Evolutionary conservation across 2,329 filamentous ascomycete genomes (phyloP).

Genomic region (Sclerotinia subarctica): DNA sequence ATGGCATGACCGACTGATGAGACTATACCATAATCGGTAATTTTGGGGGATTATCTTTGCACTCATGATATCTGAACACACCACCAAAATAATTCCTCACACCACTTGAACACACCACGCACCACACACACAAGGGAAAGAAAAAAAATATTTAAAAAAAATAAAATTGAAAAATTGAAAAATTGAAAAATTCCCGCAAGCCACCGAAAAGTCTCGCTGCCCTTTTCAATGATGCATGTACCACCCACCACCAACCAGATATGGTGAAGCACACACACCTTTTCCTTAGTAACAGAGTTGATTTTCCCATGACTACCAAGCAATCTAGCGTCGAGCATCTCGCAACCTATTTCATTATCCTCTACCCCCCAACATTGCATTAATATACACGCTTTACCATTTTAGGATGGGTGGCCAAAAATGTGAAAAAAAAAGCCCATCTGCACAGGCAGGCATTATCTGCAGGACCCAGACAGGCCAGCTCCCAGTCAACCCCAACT

Average conservation of each 20-base stretch:
- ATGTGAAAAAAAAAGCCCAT: conserved; percentile 19
- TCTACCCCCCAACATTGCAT: neutral
- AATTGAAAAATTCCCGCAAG: neutral
- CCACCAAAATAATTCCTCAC: neutral
- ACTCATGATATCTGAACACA: neutral
- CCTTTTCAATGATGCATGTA: neutral
- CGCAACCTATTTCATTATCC: neutral
- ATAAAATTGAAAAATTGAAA: neutral
- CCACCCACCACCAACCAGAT: neutral
- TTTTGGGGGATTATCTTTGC: conserved; percentile 2
- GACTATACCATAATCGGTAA: neutral
- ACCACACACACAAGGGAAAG: no score
- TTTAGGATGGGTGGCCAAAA: conserved; percentile 18
- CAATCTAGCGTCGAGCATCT: neutral
- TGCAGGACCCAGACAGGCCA: conserved; percentile 28
- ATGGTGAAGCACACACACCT: neutral
- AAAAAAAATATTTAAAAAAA: neutral
- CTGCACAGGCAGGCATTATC: conserved; percentile 25
- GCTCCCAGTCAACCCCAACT: conserved; percentile 23
- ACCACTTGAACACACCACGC: neutral
- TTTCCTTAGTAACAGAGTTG: neutral
- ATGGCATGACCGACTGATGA: neutral
- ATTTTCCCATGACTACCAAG: conserved; percentile 11
- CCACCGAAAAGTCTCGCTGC: conserved; percentile 6
- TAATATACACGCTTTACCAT: neutral